Percentiles rank a stretch among this genome's conserved stretches.
phyloP scores from a whole-genome alignment of 2,329 filamentous ascomycete genomes.

The Hortaea sp. region DNA sequence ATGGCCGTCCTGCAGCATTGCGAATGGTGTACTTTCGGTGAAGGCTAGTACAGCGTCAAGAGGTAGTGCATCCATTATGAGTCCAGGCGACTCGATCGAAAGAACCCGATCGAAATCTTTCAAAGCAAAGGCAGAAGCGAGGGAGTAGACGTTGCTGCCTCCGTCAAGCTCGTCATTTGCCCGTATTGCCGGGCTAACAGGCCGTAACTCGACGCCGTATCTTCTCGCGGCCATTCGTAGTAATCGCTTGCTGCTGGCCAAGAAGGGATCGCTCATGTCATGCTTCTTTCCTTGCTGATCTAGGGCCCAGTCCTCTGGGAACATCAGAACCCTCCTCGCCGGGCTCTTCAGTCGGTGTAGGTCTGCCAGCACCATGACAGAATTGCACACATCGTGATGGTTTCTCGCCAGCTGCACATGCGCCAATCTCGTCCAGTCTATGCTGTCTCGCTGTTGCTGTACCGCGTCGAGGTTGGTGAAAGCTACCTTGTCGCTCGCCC shows the following conservation, averaged over 20 bases:
- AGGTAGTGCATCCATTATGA: slow-evolving; percentile 36
- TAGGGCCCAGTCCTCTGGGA: slow-evolving; percentile 30
- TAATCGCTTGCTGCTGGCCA: slow-evolving; percentile 34
- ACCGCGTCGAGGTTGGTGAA: slow-evolving; percentile 17
- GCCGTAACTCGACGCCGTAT: slow-evolving; percentile 35
- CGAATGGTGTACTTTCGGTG: slow-evolving; percentile 19
- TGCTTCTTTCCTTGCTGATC: slow-evolving; percentile 26
- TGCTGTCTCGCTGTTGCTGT: slow-evolving; percentile 8
- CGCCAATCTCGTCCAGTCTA: slow-evolving; percentile 37
- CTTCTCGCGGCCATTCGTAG: slow-evolving; percentile 36
- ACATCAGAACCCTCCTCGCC: slow-evolving; percentile 35
- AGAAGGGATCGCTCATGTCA: slow-evolving; percentile 30
- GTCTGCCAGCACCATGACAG: slow-evolving; percentile 40
- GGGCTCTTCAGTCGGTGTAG: slow-evolving; percentile 36
- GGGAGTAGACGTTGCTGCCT: slow-evolving; percentile 27
- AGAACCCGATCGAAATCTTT: slow-evolving; percentile 36
- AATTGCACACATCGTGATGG: slow-evolving; percentile 39
- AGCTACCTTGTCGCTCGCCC: slow-evolving; percentile 14
- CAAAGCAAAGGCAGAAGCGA: slow-evolving; percentile 36
- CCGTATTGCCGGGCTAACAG: slow-evolving; percentile 31
- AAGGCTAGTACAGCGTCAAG: slow-evolving; percentile 31
- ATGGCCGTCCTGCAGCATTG: slow-evolving; percentile 19
- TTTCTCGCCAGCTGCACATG: slow-evolving; percentile 38
- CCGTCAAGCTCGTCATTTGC: slow-evolving; percentile 22
- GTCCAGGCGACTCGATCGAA: slow-evolving; percentile 34